Conservation (phyloP, 495 filamentous ascomycete genomes). For the Xylaria flabelliformis region DNA sequence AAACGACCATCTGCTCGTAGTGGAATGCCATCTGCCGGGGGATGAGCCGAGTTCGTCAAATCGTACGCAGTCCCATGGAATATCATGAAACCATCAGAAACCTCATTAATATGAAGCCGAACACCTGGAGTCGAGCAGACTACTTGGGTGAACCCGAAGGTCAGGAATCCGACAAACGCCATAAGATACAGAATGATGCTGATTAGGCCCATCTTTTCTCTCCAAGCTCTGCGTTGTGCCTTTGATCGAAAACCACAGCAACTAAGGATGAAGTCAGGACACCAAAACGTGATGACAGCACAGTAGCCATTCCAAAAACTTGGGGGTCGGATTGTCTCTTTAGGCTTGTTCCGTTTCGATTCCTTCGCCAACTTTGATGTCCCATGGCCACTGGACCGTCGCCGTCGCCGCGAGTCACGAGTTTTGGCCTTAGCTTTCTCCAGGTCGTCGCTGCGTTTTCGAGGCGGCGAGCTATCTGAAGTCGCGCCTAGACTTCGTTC, state of each 20-base stretch:
- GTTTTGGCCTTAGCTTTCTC: slow-evolving; percentile 46
- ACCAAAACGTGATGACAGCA: slow-evolving; percentile 91
- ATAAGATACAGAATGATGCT: slow-evolving; percentile 91
- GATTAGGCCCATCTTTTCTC: slow-evolving; percentile 97
- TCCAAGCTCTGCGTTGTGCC: slow-evolving; percentile 91
- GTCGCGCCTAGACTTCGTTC: slow-evolving; percentile 52
- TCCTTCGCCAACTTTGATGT: slow-evolving; percentile 61
- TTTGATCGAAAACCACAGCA: slow-evolving; percentile 90
- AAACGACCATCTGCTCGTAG: slow-evolving; percentile 45
- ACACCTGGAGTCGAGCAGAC: slow-evolving; percentile 76
- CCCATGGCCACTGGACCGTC: slow-evolving; percentile 42
- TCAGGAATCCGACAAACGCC: slow-evolving; percentile 91
- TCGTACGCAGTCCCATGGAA: slow-evolving; percentile 92
- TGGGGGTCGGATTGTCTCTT: slow-evolving; percentile 75
- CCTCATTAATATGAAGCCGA: slow-evolving; percentile 80
- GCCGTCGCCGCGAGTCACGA: slow-evolving; percentile 35
- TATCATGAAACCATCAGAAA: slow-evolving; percentile 86
- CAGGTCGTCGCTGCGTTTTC: slow-evolving; percentile 38
- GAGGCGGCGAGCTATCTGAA: slow-evolving; percentile 49
- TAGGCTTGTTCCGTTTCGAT: slow-evolving; percentile 65
- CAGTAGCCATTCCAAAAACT: slow-evolving; percentile 97
- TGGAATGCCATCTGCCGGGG: slow-evolving; percentile 78
- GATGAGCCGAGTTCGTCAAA: slow-evolving; percentile 73
- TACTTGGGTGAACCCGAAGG: slow-evolving; percentile 90
- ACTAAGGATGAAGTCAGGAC: slow-evolving; percentile 79